These are phyloP conservation scores for Cajanus cajan DNA, from an alignment of 306 rosid species.

Conservation along the genomic window DNA sequence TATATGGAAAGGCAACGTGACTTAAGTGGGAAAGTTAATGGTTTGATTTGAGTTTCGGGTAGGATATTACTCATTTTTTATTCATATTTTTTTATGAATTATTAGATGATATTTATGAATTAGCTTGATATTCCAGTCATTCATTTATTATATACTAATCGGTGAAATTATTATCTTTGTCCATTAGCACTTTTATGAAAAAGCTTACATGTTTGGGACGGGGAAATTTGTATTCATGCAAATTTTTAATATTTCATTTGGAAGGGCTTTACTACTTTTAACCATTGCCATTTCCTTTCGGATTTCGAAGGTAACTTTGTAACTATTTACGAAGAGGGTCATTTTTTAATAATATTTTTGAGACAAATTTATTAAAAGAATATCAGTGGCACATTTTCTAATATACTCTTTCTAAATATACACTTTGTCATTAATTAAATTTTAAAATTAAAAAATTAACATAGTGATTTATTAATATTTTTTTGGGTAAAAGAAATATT, in stretches of 20 bases:
- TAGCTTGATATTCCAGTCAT: not conserved
- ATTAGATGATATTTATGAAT: not conserved
- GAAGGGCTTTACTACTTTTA: no score
- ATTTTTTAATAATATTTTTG: no score
- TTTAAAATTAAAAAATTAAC: no score
- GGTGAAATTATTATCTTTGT: slow-evolving; percentile 19
- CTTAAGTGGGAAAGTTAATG: not conserved
- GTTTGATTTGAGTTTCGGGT: not conserved
- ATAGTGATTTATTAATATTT: no score
- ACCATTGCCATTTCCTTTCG: no score
- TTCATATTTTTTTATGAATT: not conserved
- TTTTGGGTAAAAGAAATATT: no score
- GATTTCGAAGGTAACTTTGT: no score
- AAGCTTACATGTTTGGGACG: not conserved
- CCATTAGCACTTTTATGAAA: not conserved
- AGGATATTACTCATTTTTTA: not conserved
- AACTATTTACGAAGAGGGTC: no score
- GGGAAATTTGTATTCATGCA: not conserved
- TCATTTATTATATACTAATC: not conserved
- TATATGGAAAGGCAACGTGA: not conserved
- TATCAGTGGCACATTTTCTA: no score
- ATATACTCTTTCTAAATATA: no score
- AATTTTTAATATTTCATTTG: not conserved
- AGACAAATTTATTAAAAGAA: no score
- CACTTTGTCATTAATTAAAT: no score